Conservation (phyloP, 495 filamentous ascomycete genomes). For the Penicillium soppii region DNA sequence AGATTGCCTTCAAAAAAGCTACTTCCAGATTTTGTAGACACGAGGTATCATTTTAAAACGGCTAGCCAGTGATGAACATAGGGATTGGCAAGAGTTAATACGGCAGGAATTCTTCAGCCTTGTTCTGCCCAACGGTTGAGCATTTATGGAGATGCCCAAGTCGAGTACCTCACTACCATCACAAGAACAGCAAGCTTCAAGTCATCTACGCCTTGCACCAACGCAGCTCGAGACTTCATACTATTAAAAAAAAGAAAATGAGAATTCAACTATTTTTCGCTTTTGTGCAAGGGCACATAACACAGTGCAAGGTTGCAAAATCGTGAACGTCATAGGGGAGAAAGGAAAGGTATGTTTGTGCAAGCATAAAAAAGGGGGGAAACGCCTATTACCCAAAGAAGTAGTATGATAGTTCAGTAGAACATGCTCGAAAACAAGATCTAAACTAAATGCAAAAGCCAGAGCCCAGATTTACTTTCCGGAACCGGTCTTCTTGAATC, state of each 20-base stretch:
- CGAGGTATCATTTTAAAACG: too few species aligned
- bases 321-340: conserved; percentile 20
- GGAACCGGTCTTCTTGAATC: conserved; percentile 58
- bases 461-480: conserved; percentile 31
- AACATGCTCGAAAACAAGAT: conserved; percentile 4
- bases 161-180: too few species aligned
- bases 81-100: too few species aligned
- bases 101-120: too few species aligned
- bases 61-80: too few species aligned
- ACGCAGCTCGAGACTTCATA: too few species aligned
- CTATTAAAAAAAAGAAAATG: not conserved
- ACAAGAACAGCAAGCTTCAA: too few species aligned
- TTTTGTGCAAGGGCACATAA: conserved; percentile 15
- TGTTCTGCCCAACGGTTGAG: too few species aligned
- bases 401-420: conserved; percentile 20
- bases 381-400: conserved; percentile 39
- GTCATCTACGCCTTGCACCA: too few species aligned
- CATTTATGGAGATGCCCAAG: too few species aligned
- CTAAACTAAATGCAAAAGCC: not conserved
- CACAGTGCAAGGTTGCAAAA: conserved; percentile 10
- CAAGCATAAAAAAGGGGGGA: conserved; percentile 8
- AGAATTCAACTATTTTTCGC: conserved; percentile 10
- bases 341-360: conserved; percentile 17
- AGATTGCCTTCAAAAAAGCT: too few species aligned
- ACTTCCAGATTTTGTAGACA: too few species aligned